Conservation (phyloP, 1,284 basidiomycete species). For the Pisolithus thermaeus region DNA sequence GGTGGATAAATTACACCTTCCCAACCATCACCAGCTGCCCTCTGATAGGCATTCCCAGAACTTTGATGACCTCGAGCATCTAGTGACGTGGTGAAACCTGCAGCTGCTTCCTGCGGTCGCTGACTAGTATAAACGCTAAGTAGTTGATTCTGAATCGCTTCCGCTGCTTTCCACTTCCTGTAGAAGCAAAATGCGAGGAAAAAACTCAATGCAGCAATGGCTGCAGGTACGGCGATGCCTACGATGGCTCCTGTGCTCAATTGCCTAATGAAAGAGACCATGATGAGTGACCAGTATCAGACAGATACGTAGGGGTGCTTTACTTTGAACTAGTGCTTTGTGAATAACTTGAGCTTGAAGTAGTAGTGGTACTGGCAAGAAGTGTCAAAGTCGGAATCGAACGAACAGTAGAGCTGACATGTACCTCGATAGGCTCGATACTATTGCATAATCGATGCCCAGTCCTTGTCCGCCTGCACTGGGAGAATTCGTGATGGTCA, state of each 20-base stretch:
- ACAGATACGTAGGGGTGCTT: background rate
- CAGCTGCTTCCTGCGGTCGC: background rate
- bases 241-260: conserved; percentile 22
- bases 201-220: conserved; percentile 11
- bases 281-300: conserved; percentile 1
- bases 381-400: background rate
- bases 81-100: conserved; percentile 14
- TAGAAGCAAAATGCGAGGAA: conserved; percentile 21
- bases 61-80: conserved; percentile 6
- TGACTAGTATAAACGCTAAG: conserved; percentile 10
- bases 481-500: conserved; percentile 25
- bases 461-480: conserved; percentile 12
- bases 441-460: conserved; percentile 20
- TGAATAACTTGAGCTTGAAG: too few species aligned
- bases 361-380: background rate
- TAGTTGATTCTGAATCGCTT: conserved; percentile 10
- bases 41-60: too few species aligned
- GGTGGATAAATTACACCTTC: too few species aligned
- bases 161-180: conserved; percentile 23
- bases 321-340: too few species aligned
- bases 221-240: conserved; percentile 18
- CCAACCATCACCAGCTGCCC: too few species aligned
- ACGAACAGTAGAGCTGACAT: conserved; percentile 1
- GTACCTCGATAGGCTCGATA: conserved; percentile 13
- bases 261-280: conserved; percentile 4